Conservation (phyloP, 1,284 basidiomycete species). For the Moniliella sp. region DNA sequence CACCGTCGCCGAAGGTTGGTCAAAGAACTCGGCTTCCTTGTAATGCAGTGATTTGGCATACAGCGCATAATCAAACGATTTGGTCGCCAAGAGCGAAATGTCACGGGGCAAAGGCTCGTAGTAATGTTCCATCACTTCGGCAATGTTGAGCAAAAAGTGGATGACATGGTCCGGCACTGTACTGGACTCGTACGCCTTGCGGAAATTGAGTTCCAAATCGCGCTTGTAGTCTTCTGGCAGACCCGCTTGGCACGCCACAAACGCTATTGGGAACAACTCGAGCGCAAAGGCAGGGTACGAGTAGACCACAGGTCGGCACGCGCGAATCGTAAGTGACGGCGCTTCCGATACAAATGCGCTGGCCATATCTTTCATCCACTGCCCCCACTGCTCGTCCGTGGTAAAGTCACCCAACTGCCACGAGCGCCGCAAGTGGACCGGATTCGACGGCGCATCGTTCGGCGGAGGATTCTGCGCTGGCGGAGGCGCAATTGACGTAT, state of each 20-base stretch:
- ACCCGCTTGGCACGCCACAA: slow-evolving; percentile 91
- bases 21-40: slow-evolving; percentile 92
- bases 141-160: slow-evolving; percentile 80
- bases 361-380: slow-evolving; percentile 81
- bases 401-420: slow-evolving; percentile 73
- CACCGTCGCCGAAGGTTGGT: slow-evolving; percentile 55
- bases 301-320: slow-evolving; percentile 80
- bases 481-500: slow-evolving; percentile 12
- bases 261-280: slow-evolving; percentile 92
- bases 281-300: slow-evolving; percentile 73
- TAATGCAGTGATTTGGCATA: slow-evolving; percentile 97
- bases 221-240: slow-evolving; percentile 49
- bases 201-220: slow-evolving; percentile 61
- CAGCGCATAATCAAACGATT: slow-evolving; percentile 71
- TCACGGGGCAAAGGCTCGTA: slow-evolving; percentile 89
- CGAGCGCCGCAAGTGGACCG: slow-evolving; percentile 85
- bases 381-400: slow-evolving; percentile 68
- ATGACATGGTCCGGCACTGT: slow-evolving; percentile 70
- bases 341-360: slow-evolving; percentile 96
- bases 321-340: slow-evolving; percentile 82
- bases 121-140: slow-evolving; percentile 98
- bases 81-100: slow-evolving; percentile 73
- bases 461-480: slow-evolving; percentile 35
- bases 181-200: slow-evolving; percentile 59
- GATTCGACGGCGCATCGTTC: slow-evolving; percentile 55